Conservation (phyloP, 805 yeast species). For the Sungouiozyma intestinalis region DNA sequence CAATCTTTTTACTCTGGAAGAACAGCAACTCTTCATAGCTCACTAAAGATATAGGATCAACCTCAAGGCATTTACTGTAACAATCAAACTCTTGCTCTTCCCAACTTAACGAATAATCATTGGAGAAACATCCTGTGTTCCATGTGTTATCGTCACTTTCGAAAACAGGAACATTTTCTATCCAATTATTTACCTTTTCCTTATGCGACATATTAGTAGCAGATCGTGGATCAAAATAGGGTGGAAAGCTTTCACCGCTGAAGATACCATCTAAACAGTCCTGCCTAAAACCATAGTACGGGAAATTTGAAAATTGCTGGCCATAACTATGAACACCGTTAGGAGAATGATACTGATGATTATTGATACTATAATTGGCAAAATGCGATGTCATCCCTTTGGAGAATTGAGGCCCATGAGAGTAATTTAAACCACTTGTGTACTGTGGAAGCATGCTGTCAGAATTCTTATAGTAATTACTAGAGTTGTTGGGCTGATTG, state of each 20-base stretch:
- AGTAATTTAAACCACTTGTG: conserved; percentile 10
- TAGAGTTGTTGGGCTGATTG: conserved; percentile 3
- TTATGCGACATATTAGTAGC: conserved; percentile 52
- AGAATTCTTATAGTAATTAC: conserved; percentile 4
- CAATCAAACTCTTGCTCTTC: conserved; percentile 26
- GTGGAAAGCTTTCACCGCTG: conserved; percentile 30
- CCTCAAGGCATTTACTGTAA: conserved; percentile 1
- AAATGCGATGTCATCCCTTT: conserved; percentile 9
- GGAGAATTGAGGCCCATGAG: conserved; percentile 7
- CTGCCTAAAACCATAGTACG: background rate
- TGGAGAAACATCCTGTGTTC: conserved; percentile 16
- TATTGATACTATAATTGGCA: conserved; percentile 7
- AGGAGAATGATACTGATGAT: conserved; percentile 1
- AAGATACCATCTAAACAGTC: background rate
- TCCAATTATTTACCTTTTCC: conserved; percentile 62
- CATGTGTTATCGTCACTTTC: conserved; percentile 11
- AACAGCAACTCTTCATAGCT: conserved; percentile 14
- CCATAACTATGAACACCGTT: background rate
- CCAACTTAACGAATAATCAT: conserved; percentile 22
- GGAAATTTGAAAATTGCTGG: background rate
- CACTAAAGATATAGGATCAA: conserved; percentile 6
- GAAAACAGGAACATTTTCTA: conserved; percentile 43
- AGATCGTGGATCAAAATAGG: conserved; percentile 48
- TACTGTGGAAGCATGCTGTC: conserved; percentile 13
- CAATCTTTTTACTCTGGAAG: conserved; percentile 17